Base-by-base conservation (phyloP, 495 filamentous ascomycete species). In the Geoglossum glabrum region DNA sequence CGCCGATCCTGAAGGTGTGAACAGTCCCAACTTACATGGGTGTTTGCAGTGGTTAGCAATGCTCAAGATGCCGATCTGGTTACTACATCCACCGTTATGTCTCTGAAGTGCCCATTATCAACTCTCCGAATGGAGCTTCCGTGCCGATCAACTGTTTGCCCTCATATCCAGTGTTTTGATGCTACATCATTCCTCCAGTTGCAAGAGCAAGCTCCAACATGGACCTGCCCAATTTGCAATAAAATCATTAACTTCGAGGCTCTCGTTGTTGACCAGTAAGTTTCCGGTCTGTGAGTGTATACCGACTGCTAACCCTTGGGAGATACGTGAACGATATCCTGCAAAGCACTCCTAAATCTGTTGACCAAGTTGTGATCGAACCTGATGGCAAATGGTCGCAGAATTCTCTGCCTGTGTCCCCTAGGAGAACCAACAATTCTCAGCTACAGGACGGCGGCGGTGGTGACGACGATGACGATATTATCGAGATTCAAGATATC, bases 161-260 rank as follows among this genome's bases (percentile, higher is more conserved):
- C 76, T 8, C 92, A 98, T 70, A 88, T 90, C 43, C 87, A 92
- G 63, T 97, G 92, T 64, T 97, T 97, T 66, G 92, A 98, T 68
- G 92, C 83, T n/a, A 80, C 79, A 1, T 93, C 87, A 1, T 98
- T 95, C 62, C 73, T 98, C 15, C 87, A 95, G 62, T 66, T 98
- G 38, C 89, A 96, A 64, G 89, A 96, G 67, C 92, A 98, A 72
- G 90, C 86, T 0, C 90, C 92, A 23, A 90, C 88, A 11, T 98
- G 92, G 92, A 73, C 79, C 23, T 98, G 92, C 64, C 92, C 92
- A 8, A 82, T 95, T 27, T 98, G 92, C 70, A 87, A 81, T 66
- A 93, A 95, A 62, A 70, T 79, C 0, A 80, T 87, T 9, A 79
- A 79, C 9, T 98, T 89, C 64, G 84, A 90, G 46, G 80, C 76